Evolutionary conservation across 306 rosid genomes (phyloP).

Genomic region (Begonia masoniana): DNA sequence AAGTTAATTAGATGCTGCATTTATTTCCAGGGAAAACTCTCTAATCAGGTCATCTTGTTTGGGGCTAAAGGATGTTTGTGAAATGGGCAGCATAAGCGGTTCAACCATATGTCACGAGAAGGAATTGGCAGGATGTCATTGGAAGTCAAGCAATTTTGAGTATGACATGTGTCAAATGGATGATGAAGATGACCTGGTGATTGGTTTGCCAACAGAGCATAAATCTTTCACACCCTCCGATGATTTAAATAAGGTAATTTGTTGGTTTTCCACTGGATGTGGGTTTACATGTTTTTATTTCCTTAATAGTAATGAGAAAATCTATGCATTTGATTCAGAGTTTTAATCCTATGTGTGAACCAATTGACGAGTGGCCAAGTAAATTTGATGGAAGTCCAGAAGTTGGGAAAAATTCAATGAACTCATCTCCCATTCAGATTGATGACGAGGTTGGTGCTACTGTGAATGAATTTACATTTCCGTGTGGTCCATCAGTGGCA

Average conservation of each 20-base stretch:
- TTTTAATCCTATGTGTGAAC: slow-evolving; percentile 73
- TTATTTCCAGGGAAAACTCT: slow-evolving; percentile 35
- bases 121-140: slow-evolving; percentile 25
- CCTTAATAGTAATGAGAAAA: slow-evolving; percentile 7
- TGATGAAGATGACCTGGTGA: slow-evolving; percentile 43
- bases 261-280: slow-evolving; percentile 1
- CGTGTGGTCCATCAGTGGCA: slow-evolving; percentile 37
- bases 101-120: slow-evolving; percentile 39
- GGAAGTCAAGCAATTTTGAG: slow-evolving; percentile 33
- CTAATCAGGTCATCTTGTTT: slow-evolving; percentile 38
- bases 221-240: slow-evolving; percentile 27
- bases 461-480: slow-evolving; percentile 37
- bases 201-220: slow-evolving; percentile 39
- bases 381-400: slow-evolving; percentile 43
- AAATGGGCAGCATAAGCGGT: slow-evolving; percentile 47
- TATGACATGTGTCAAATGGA: slow-evolving; percentile 80
- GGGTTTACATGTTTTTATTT: slow-evolving; percentile 16
- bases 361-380: slow-evolving; percentile 52
- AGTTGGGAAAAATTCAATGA: slow-evolving; percentile 27
- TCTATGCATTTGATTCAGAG: slow-evolving; percentile 39
- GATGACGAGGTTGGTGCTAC: slow-evolving; percentile 16
- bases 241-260: slow-evolving; percentile 47
- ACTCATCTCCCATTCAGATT: slow-evolving; percentile 33
- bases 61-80: slow-evolving; percentile 65
- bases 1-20: slow-evolving; percentile 2